These are phyloP conservation scores for Cystobasidiopsis lactophilus DNA, from an alignment of 768 basidiomycete species.

Conservation along the genomic window DNA sequence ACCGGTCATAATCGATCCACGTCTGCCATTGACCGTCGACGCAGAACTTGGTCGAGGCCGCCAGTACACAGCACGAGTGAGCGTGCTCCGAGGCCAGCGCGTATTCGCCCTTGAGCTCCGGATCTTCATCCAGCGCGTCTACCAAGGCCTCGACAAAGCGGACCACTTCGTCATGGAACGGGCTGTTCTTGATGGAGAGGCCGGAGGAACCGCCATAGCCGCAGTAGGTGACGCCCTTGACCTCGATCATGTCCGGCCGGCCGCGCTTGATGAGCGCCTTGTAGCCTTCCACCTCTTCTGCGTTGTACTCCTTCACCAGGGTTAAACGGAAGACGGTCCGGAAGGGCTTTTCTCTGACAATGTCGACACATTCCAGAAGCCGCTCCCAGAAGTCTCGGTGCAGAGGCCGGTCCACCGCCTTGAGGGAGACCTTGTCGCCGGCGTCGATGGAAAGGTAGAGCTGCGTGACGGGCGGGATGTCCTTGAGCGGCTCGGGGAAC, in stretches of 20 bases:
- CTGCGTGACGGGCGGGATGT: neutral
- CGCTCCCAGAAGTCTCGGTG: neutral
- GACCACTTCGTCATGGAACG: neutral
- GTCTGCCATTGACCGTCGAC: neutral
- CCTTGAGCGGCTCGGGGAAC: neutral
- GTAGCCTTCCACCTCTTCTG: neutral
- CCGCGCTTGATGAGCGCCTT: neutral
- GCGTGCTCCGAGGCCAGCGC: neutral
- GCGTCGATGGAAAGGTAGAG: neutral
- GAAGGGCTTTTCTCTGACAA: neutral
- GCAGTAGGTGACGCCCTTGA: neutral
- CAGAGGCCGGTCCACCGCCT: neutral
- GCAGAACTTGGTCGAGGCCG: neutral
- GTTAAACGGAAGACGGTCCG: neutral
- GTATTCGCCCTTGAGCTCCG: neutral
- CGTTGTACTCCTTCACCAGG: neutral
- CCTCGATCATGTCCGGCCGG: neutral
- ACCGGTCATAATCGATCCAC: neutral
- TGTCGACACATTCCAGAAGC: neutral
- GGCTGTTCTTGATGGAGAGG: neutral
- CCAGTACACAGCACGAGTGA: neutral
- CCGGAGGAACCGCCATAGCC: neutral
- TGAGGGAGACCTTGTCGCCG: neutral
- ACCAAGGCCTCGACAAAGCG: neutral
- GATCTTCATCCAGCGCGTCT: neutral